A percentile compares a stretch with the other conserved stretches of the same genome.
Evolutionary conservation across 139 green algal genomes (phyloP).

Genomic region (Monoraphidium neglectum): DNA sequence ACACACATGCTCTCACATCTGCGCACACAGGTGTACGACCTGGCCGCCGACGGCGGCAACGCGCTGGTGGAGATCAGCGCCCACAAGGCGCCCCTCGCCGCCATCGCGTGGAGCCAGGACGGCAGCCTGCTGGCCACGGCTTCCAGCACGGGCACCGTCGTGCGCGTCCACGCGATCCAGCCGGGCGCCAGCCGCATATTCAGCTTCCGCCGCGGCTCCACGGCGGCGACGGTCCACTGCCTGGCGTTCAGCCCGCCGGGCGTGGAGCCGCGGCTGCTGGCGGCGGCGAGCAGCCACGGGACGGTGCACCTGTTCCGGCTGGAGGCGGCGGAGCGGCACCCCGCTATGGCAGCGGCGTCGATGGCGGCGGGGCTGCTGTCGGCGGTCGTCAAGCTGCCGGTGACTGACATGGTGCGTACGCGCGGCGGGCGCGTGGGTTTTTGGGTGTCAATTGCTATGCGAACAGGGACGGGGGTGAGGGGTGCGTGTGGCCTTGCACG

Average conservation of each 20-base stretch:
- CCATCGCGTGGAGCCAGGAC: conserved; percentile 48
- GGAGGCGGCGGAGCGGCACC: conserved; percentile 12
- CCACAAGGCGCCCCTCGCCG: conserved; percentile 67
- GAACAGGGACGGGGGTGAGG: too few relatives aligned
- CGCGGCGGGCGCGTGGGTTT: neutral
- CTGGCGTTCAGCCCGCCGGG: conserved; percentile 64
- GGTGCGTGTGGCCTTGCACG: too few relatives aligned
- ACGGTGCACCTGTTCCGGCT: conserved; percentile 75
- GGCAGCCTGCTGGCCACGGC: conserved; percentile 74
- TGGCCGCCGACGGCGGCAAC: conserved; percentile 46
- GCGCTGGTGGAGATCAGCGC: conserved; percentile 75
- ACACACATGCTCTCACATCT: too few relatives aligned
- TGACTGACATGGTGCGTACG: conserved; percentile 47
- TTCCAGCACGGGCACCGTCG: conserved; percentile 77
- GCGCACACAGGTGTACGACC: conserved; percentile 78
- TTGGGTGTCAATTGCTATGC: neutral
- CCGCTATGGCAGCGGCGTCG: conserved; percentile 20
- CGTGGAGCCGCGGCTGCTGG: conserved; percentile 58
- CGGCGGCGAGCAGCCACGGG: conserved; percentile 66
- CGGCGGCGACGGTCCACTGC: conserved; percentile 60
- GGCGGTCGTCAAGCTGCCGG: conserved; percentile 45
- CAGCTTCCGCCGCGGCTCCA: conserved; percentile 61
- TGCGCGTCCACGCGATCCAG: conserved; percentile 61
- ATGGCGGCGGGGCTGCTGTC: conserved; percentile 50
- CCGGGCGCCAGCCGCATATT: conserved; percentile 14